These are phyloP conservation scores for Zymoseptoria brevis DNA, from an alignment of 2,329 filamentous ascomycete species.

Conservation along the genomic window DNA sequence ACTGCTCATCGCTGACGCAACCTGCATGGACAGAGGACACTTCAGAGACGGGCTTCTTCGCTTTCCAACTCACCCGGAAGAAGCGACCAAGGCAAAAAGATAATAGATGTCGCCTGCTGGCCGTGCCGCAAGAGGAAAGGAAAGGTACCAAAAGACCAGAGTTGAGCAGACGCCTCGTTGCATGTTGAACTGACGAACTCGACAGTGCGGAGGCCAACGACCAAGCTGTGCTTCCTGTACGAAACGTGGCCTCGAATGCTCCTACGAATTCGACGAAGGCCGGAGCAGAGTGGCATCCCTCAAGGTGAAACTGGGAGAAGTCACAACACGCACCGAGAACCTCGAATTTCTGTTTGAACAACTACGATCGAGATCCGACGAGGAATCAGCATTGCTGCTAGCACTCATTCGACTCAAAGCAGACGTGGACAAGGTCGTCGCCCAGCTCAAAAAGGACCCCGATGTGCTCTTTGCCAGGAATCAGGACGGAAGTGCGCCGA, in stretches of 20 bases:
- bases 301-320: conserved; percentile 9
- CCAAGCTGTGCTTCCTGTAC: conserved; percentile 12
- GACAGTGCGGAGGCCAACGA: conserved; percentile 12
- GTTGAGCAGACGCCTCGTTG: neutral
- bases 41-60: neutral
- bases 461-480: neutral
- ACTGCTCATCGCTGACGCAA: neutral
- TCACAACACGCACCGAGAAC: conserved; percentile 10
- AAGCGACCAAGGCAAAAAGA: conserved; percentile 10
- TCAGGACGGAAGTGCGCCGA: neutral
- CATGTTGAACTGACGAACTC: neutral
- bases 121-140: conserved; percentile 16
- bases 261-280: conserved; percentile 18
- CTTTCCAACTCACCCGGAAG: neutral
- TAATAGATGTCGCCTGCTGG: conserved; percentile 18
- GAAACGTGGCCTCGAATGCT: conserved; percentile 11
- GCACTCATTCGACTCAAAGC: conserved; percentile 15
- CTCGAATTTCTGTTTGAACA: conserved; percentile 17
- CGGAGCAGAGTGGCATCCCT: conserved; percentile 12
- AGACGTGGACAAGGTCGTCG: conserved; percentile 14
- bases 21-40: neutral
- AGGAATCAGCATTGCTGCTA: conserved; percentile 14
- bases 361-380: conserved; percentile 12
- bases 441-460: conserved; percentile 9
- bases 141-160: conserved; percentile 3